Conservation (phyloP, 2,329 filamentous ascomycete genomes). For the Clarireedia sp. region DNA sequence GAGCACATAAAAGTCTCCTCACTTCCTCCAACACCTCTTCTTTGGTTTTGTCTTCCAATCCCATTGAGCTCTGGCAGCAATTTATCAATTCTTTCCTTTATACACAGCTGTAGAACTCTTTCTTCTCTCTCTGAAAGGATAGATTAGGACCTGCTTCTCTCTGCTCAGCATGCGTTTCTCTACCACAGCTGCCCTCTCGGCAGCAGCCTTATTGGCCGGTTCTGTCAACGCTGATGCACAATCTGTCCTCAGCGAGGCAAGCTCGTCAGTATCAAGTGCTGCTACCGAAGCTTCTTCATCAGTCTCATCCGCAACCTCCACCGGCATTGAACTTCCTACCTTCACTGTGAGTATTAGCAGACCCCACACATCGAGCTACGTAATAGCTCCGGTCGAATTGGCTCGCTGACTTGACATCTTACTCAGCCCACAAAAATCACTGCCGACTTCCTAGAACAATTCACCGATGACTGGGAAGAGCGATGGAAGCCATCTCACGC, state of each 20-base stretch:
- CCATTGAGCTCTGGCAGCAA: constrained; percentile 26
- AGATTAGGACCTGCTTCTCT: constrained; percentile 17
- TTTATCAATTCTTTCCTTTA: constrained; percentile 13
- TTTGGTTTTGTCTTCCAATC: constrained; percentile 11
- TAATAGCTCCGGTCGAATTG: neutral
- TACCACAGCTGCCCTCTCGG: constrained; percentile 66
- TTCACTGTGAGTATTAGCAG: constrained; percentile 65
- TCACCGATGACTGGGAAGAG: constrained; percentile 90
- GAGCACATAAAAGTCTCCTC: constrained; percentile 5
- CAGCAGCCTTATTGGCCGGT: constrained; percentile 65
- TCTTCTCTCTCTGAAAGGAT: constrained; percentile 14
- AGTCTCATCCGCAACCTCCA: constrained; percentile 39
- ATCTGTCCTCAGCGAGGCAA: constrained; percentile 43
- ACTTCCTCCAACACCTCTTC: neutral
- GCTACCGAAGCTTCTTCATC: constrained; percentile 33
- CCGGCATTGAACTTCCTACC: constrained; percentile 60
- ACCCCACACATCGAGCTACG: constrained; percentile 18
- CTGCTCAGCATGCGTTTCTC: constrained; percentile 66
- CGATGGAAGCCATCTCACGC: constrained; percentile 93
- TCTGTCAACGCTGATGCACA: constrained; percentile 61
- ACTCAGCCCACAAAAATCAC: constrained; percentile 75
- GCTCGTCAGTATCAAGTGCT: constrained; percentile 30
- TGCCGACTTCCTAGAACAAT: constrained; percentile 95
- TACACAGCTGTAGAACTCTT: constrained; percentile 16
- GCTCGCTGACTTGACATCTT: constrained; percentile 8